Evolutionary conservation across 2,329 filamentous ascomycete species (phyloP), one percentile per base, ranked within the genome.

Genomic region (Aspergillus glaucus): DNA sequence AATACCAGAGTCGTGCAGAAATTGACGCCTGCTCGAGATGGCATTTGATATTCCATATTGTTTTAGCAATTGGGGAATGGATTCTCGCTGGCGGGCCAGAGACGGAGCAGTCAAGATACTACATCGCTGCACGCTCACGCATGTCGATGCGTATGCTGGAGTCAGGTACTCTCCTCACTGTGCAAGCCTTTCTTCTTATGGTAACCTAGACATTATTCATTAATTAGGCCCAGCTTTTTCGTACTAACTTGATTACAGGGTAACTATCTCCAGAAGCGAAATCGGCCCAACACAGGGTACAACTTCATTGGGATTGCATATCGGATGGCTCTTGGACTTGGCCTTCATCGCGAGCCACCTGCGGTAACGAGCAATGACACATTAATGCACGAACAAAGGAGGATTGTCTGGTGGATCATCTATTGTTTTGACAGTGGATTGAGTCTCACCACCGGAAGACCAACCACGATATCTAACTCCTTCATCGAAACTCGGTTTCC

Each of bases 221-320:
- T 4, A 21, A 21, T 21, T 21, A 21, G 21, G 21, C 21, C 3
- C 22, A 6, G 22, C 22, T 22, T 6, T 22, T 3, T 6, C 6
- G 4, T 22, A 22, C 22, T 34, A 34, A 34, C 3, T 4, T 34
- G 30, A 34, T 3, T 3, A 12, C 40, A 56, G 45, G 70, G 69
- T 0, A 77, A 77, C 43, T 78, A 78, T 55, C 64, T 77, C 3
- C 77, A 78, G 54, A 78, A 78, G 55, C 64, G 72, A 26, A 72
- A 78, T 55, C 70, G 73, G 34, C 75, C 75, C 3, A 79, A 79
- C 50, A 75, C 74, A 0, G 74, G 75, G 1, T 78, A 75, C 52
- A 78, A 77, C 52, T 75, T 75, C 45, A 66, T 76, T n/a, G 76
- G 76, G 0, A 66, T 78, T 15, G 76, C 76, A 0, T 67, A 72